A percentile compares a stretch with the other conserved stretches of the same genome.
These are phyloP conservation scores for Paraconiothyrium brasiliense DNA, from an alignment of 2,329 filamentous ascomycete genomes.

Conservation along the genomic window DNA sequence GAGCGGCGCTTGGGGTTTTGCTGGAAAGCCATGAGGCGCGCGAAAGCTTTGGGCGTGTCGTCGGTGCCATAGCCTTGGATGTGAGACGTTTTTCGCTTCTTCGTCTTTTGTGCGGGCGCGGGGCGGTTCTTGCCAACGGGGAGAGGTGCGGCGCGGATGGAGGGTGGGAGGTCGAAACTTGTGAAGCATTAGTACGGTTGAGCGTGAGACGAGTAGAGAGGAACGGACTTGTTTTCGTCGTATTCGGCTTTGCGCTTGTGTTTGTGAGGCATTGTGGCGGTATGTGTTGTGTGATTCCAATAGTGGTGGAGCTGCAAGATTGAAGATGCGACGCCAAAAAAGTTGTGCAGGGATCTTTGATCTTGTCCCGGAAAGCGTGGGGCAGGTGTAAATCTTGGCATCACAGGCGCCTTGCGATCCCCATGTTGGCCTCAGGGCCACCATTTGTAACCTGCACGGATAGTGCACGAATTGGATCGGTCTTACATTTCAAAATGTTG, in stretches of 20 bases:
- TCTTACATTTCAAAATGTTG: no score
- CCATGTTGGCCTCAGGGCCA: no score
- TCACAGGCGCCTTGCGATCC: not conserved
- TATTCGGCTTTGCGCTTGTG: conserved; percentile 71
- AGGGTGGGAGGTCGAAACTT: conserved; percentile 69
- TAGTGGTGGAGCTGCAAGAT: conserved; percentile 1
- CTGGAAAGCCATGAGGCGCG: conserved; percentile 81
- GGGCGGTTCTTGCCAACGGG: conserved; percentile 59
- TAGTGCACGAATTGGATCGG: no score
- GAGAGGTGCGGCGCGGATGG: conserved; percentile 67
- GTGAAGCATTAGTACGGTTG: conserved; percentile 50
- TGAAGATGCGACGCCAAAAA: conserved; percentile 9
- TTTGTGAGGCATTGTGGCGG: conserved; percentile 79
- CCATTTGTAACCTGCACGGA: no score
- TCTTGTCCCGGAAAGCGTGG: not conserved
- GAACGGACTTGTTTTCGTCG: conserved; percentile 49
- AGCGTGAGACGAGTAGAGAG: conserved; percentile 10
- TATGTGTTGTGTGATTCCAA: conserved; percentile 10
- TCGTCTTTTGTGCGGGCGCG: conserved; percentile 41
- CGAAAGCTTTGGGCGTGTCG: conserved; percentile 90
- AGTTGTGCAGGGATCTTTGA: conserved; percentile 14
- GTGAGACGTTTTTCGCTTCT: conserved; percentile 54
- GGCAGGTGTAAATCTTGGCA: not conserved
- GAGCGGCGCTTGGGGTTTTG: conserved; percentile 63
- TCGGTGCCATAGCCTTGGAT: conserved; percentile 66